These are phyloP conservation scores for Trametes sanguinea DNA, from an alignment of 768 basidiomycete species.

Conservation along the genomic window DNA sequence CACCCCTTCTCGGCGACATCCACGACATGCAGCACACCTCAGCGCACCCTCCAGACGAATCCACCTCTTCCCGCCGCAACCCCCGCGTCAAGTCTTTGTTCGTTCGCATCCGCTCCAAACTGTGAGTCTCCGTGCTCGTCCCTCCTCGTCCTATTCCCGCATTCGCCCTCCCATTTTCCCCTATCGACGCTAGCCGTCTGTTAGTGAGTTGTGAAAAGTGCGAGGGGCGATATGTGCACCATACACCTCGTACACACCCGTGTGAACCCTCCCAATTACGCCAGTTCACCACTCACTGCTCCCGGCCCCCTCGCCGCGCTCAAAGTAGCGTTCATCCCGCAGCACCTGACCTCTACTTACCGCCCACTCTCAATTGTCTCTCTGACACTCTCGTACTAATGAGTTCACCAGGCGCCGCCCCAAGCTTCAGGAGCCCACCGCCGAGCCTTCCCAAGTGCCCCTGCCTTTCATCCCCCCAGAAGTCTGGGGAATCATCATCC, in stretches of 20 bases:
- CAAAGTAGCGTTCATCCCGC: background rate
- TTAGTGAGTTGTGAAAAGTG: no score
- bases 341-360: background rate
- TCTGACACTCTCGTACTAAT: background rate
- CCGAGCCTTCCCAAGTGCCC: background rate
- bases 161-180: background rate
- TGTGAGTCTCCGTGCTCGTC: conserved; percentile 3
- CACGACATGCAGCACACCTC: background rate
- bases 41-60: background rate
- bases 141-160: background rate
- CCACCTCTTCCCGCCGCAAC: background rate
- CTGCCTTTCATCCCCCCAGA: conserved; percentile 47
- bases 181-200: no score
- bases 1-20: conserved; percentile 3
- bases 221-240: no score
- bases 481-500: conserved; percentile 66
- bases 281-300: background rate
- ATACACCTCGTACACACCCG: background rate
- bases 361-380: background rate
- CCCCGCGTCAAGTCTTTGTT: conserved; percentile 5
- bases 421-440: background rate
- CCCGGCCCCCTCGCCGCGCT: background rate
- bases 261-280: background rate
- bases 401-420: conserved; percentile 11
- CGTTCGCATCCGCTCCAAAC: conserved; percentile 17